A percentile compares a stretch with the other conserved stretches of the same genome.
Evolutionary conservation across 1,284 basidiomycete species (phyloP).

Genomic region (Pterula multifida): DNA sequence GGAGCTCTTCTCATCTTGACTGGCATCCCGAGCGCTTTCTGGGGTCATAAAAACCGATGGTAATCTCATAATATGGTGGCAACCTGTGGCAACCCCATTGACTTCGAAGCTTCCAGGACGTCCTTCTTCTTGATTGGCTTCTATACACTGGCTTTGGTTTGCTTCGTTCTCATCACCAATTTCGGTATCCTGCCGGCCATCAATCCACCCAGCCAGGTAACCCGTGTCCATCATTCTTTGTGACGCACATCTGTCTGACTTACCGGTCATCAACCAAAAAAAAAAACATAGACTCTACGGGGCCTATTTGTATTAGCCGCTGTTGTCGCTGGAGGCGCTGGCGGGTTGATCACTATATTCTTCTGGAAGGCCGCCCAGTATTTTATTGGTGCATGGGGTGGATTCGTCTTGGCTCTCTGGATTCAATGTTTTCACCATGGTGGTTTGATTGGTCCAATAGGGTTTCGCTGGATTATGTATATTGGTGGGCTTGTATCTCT

Average conservation of each 20-base stretch:
- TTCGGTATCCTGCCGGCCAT: slow-evolving; percentile 79
- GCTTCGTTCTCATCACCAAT: slow-evolving; percentile 79
- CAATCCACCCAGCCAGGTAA: slow-evolving; percentile 52
- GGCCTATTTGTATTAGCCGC: slow-evolving; percentile 86
- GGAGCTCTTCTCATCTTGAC: slow-evolving; percentile 84
- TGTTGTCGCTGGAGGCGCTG: slow-evolving; percentile 69
- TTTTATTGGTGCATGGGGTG: slow-evolving; percentile 81
- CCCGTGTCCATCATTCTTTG: not conserved
- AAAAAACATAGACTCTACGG: slow-evolving; percentile 43
- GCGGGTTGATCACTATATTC: slow-evolving; percentile 79
- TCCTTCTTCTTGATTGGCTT: slow-evolving; percentile 88
- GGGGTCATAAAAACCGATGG: slow-evolving; percentile 93
- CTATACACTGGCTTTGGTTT: slow-evolving; percentile 78
- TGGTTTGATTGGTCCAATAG: slow-evolving; percentile 67
- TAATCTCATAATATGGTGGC: too few species aligned
- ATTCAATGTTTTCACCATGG: slow-evolving; percentile 77
- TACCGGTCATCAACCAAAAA: not conserved
- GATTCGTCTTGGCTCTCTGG: slow-evolving; percentile 80
- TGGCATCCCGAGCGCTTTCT: slow-evolving; percentile 80
- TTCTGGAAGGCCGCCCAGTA: slow-evolving; percentile 83
- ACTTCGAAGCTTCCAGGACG: slow-evolving; percentile 57
- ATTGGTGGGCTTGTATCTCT: slow-evolving; percentile 47
- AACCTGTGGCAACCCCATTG: too few species aligned
- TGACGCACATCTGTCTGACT: not conserved
- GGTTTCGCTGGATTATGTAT: slow-evolving; percentile 80